phyloP scores from a whole-genome alignment of 2,329 filamentous ascomycete species.

The Penicillium sp. region DNA sequence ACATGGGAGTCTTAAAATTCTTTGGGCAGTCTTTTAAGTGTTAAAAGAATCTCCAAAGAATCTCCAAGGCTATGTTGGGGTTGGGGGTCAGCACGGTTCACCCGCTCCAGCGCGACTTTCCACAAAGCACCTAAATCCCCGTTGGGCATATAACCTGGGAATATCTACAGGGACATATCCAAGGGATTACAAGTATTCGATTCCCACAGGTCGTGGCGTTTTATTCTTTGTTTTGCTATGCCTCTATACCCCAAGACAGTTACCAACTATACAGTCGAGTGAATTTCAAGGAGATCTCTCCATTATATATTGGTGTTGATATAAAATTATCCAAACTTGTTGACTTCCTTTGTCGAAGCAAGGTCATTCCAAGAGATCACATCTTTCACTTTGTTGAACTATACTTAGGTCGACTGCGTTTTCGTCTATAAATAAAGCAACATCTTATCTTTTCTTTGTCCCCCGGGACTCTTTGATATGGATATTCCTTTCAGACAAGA shows the following conservation, averaged over 20 bases:
- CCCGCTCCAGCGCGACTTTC: not conserved
- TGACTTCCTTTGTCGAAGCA: not conserved
- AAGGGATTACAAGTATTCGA: not conserved
- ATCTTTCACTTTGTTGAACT: not conserved
- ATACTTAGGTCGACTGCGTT: not conserved
- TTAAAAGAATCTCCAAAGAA: not conserved
- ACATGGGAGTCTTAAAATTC: not conserved
- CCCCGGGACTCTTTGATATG: not conserved
- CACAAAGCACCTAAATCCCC: not conserved
- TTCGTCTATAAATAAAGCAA: not conserved
- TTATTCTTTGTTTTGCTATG: not conserved
- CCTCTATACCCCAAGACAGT: not conserved
- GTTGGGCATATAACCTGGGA: not conserved
- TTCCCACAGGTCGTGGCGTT: not conserved
- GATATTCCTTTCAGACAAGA: not conserved
- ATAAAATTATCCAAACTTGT: not conserved
- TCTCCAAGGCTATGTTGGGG: slow-evolving; percentile 8
- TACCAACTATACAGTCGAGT: not conserved
- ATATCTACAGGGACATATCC: not conserved
- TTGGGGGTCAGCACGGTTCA: slow-evolving; percentile 4
- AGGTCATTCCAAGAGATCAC: not conserved
- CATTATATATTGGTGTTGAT: not conserved
- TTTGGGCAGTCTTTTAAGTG: not conserved
- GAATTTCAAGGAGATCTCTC: not conserved
- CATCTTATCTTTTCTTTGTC: not conserved